Percentiles rank a stretch among this genome's conserved stretches.
Evolutionary conservation across 2,329 filamentous ascomycete genomes (phyloP).

Genomic region (Cytospora piceicola): DNA sequence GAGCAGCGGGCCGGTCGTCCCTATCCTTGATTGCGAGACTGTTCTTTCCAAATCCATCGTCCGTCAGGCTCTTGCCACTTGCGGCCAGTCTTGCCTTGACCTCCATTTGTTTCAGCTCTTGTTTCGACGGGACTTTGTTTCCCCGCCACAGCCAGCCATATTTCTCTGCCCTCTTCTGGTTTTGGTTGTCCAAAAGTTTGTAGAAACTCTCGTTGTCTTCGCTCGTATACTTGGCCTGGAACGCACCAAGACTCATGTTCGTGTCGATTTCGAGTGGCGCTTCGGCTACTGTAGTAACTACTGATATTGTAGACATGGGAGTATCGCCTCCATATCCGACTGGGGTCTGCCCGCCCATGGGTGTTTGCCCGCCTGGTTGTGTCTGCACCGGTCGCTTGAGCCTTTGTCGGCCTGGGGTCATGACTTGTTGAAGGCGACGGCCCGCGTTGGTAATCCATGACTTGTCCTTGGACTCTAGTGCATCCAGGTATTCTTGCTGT

Average conservation of each 20-base stretch:
- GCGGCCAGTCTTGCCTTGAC: constrained; percentile 58
- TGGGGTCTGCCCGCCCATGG: constrained; percentile 63
- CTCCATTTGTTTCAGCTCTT: constrained; percentile 70
- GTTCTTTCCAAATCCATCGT: constrained; percentile 62
- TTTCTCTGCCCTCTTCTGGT: constrained; percentile 79
- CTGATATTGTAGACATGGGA: constrained; percentile 61
- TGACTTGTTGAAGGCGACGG: constrained; percentile 71
- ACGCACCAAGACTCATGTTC: constrained; percentile 79
- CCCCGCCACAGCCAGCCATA: constrained; percentile 87
- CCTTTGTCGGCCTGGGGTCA: constrained; percentile 70
- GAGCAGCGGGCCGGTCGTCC: constrained; percentile 73
- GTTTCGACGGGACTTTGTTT: constrained; percentile 84
- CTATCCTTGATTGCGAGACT: constrained; percentile 67
- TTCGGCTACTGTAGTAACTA: constrained; percentile 31
- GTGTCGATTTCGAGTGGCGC: constrained; percentile 64
- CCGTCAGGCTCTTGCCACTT: constrained; percentile 50
- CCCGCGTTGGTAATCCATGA: constrained; percentile 86
- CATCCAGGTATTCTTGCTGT: constrained; percentile 90
- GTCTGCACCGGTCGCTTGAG: constrained; percentile 28
- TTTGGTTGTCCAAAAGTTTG: constrained; percentile 86
- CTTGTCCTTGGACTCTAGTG: constrained; percentile 81
- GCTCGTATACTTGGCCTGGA: constrained; percentile 92
- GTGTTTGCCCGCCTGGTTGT: constrained; percentile 51
- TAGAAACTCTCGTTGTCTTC: constrained; percentile 99
- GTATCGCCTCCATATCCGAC: constrained; percentile 73